Percentiles rank a stretch among this genome's conserved stretches.
Evolutionary conservation across 225 moss, liverwort and hornwort genomes (phyloP).

Genomic region (Straminergon stramineum): DNA sequence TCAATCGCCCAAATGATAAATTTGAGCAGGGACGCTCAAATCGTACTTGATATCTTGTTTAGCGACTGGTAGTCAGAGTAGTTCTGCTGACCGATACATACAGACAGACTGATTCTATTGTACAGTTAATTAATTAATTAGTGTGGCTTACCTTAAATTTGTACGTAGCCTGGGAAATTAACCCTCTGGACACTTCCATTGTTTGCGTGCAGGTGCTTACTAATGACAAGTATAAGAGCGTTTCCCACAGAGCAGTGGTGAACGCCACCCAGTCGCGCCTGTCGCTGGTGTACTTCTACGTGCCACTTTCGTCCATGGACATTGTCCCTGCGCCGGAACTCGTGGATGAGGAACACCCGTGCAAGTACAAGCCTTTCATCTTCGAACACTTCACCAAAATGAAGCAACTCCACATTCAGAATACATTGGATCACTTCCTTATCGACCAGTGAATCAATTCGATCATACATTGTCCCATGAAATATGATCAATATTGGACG

Average conservation of each 20-base stretch:
- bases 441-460: background rate
- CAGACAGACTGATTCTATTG: background rate
- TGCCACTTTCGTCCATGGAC: background rate
- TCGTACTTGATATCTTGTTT: background rate
- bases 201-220: constrained; percentile 21
- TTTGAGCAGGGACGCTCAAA: background rate
- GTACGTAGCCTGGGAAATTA: background rate
- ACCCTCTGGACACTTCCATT: background rate
- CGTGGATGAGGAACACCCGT: background rate
- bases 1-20: background rate
- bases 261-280: constrained; percentile 17
- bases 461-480: background rate
- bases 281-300: constrained; percentile 43
- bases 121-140: background rate
- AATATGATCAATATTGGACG: background rate
- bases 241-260: constrained; percentile 44
- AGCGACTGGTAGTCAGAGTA: background rate
- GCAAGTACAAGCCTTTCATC: constrained; percentile 19
- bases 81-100: background rate
- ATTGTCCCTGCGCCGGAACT: constrained; percentile 34
- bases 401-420: constrained; percentile 7
- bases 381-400: background rate
- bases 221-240: constrained; percentile 30
- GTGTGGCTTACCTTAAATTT: background rate
- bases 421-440: constrained; percentile 29